Evolutionary conservation across 257 asterid species (phyloP).

Genomic region (Capsicum chinense): DNA sequence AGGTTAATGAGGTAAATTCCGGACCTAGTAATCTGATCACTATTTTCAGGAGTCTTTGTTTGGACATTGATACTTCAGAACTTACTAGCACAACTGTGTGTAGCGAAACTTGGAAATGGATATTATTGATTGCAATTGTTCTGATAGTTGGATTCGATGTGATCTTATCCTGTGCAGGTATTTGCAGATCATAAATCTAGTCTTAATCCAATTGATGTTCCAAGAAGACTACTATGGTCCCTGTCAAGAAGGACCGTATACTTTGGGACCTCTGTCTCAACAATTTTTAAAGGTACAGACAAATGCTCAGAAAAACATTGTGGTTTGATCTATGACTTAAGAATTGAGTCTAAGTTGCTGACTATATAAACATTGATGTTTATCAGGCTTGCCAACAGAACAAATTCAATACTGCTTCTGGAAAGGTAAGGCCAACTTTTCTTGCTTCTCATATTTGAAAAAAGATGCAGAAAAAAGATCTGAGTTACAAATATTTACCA

Average conservation of each 20-base stretch:
- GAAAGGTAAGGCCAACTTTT: constrained; percentile 66
- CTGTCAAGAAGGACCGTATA: constrained; percentile 79
- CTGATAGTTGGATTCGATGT: constrained; percentile 15
- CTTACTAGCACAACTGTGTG: not conserved
- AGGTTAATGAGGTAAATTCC: constrained; percentile 83
- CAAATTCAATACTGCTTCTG: constrained; percentile 84
- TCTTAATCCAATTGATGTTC: constrained; percentile 71
- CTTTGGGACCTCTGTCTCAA: constrained; percentile 88
- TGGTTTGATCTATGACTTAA: constrained; percentile 28
- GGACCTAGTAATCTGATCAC: constrained; percentile 26
- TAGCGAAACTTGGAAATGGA: constrained; percentile 4
- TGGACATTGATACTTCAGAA: not conserved
- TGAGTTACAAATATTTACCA: not conserved
- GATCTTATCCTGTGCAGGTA: constrained; percentile 53
- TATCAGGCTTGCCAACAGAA: constrained; percentile 74
- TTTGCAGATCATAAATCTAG: constrained; percentile 92
- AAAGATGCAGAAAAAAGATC: constrained; percentile 18
- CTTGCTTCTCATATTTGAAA: constrained; percentile 15
- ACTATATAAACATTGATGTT: constrained; percentile 36
- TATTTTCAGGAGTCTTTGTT: not conserved
- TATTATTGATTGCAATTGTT: constrained; percentile 7
- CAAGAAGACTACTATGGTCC: constrained; percentile 75
- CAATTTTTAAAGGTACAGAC: constrained; percentile 78
- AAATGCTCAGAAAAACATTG: constrained; percentile 9
- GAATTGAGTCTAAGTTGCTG: constrained; percentile 36